phyloP scores from a whole-genome alignment of 306 rosid genomes.

The Ceratonia siliqua region DNA sequence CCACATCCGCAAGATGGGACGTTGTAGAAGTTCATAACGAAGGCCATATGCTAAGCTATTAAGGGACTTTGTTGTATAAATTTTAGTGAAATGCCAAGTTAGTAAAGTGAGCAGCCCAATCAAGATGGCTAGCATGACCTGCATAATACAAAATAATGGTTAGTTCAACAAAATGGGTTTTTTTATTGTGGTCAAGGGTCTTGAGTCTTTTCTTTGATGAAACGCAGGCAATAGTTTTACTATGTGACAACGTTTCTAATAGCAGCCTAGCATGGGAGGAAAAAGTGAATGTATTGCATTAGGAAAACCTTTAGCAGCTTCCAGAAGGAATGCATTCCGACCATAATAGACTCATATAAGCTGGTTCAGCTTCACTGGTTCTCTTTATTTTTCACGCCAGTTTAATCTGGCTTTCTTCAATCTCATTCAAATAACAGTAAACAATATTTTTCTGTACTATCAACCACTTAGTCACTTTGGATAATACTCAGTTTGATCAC shows the following conservation, averaged over 20 bases:
- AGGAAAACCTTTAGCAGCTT: neutral
- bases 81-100: slow-evolving; percentile 97
- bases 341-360: neutral
- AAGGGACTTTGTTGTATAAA: slow-evolving; percentile 79
- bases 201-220: neutral
- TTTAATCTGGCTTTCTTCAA: neutral
- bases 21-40: slow-evolving; percentile 90
- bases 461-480: slow-evolving; percentile 8
- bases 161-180: slow-evolving; percentile 22
- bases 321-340: neutral
- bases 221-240: neutral
- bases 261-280: neutral
- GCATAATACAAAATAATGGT: slow-evolving; percentile 30
- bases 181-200: neutral
- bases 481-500: slow-evolving; percentile 9
- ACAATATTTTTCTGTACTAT: neutral
- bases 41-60: slow-evolving; percentile 86
- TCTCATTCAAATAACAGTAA: neutral
- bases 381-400: neutral
- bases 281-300: neutral
- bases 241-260: neutral
- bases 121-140: slow-evolving; percentile 96
- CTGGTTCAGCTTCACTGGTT: neutral
- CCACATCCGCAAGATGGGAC: slow-evolving; percentile 96
- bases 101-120: slow-evolving; percentile 88